Percentiles rank a stretch among this genome's conserved stretches.
Conservation (phyloP, 2,329 filamentous ascomycete species). For the Ceratocystis albifundus region DNA sequence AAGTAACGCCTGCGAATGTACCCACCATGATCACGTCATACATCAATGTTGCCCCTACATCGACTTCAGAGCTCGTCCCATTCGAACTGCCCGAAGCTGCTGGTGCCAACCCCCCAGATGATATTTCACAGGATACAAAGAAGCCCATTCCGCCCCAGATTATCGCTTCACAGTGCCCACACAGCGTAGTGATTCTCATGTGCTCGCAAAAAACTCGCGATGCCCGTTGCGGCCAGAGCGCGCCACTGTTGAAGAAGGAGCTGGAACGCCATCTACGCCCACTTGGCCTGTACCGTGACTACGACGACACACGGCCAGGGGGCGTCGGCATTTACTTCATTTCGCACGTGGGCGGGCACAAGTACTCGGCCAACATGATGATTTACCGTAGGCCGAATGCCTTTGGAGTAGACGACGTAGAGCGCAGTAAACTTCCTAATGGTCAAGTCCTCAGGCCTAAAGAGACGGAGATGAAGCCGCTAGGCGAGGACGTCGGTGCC, state of each 20-base stretch:
- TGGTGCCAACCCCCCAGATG: slow-evolving; percentile 29
- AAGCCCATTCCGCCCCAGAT: slow-evolving; percentile 21
- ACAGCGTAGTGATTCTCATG: slow-evolving; percentile 77
- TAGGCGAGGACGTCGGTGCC: slow-evolving; percentile 45
- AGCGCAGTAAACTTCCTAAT: slow-evolving; percentile 25
- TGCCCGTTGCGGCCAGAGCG: slow-evolving; percentile 85
- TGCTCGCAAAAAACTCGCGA: slow-evolving; percentile 94
- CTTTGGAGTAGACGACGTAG: slow-evolving; percentile 40
- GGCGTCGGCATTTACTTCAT: slow-evolving; percentile 96
- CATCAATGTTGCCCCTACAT: slow-evolving; percentile 63
- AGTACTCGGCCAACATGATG: slow-evolving; percentile 90
- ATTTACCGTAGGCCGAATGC: slow-evolving; percentile 61
- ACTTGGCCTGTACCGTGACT: slow-evolving; percentile 71
- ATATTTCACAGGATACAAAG: slow-evolving; percentile 23
- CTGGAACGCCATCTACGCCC: slow-evolving; percentile 80
- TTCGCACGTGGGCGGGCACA: slow-evolving; percentile 90
- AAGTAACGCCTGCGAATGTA: slow-evolving; percentile 65
- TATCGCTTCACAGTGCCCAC: slow-evolving; percentile 52
- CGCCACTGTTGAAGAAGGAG: slow-evolving; percentile 77
- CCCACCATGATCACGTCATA: slow-evolving; percentile 59
- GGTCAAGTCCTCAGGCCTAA: slow-evolving; percentile 28
- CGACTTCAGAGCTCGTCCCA: slow-evolving; percentile 47
- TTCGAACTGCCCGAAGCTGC: slow-evolving; percentile 32
- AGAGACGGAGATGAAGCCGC: slow-evolving; percentile 29
- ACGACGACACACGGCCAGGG: slow-evolving; percentile 77